Percentiles rank a stretch among this genome's conserved stretches.
Evolutionary conservation across 2,329 filamentous ascomycete species (phyloP).

Genomic region (Penicillium sp.): DNA sequence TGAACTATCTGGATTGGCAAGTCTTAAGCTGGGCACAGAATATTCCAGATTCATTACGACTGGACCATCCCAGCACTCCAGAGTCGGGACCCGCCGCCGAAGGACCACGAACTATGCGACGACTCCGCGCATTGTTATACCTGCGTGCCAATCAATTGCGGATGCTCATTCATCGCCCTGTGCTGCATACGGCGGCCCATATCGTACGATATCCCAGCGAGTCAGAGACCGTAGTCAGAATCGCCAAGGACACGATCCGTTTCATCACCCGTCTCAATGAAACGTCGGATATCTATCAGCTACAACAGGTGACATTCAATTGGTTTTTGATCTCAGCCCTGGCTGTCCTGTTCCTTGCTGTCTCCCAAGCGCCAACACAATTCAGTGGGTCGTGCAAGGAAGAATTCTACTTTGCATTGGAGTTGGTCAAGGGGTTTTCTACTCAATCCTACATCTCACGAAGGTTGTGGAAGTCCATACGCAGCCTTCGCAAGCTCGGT

Average conservation of each 20-base stretch:
- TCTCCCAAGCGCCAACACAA: conserved; percentile 61
- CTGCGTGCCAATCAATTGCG: conserved; percentile 87
- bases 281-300: conserved; percentile 62
- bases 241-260: conserved; percentile 65
- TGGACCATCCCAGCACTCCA: conserved; percentile 55
- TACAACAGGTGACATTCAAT: conserved; percentile 65
- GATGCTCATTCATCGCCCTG: conserved; percentile 82
- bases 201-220: conserved; percentile 74
- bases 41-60: conserved; percentile 64
- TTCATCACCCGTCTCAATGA: conserved; percentile 62
- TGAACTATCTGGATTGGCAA: conserved; percentile 77
- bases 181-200: conserved; percentile 71
- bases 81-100: conserved; percentile 43
- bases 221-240: conserved; percentile 66
- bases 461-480: conserved; percentile 63
- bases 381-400: conserved; percentile 60
- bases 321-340: conserved; percentile 65
- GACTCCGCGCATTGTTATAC: conserved; percentile 80
- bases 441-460: conserved; percentile 62
- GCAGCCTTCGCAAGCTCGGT: conserved; percentile 60
- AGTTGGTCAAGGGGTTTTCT: conserved; percentile 62
- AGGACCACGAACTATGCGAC: conserved; percentile 62
- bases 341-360: conserved; percentile 63
- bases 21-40: conserved; percentile 79
- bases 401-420: conserved; percentile 66